These are phyloP conservation scores for Oryza officinalis DNA, from an alignment of 176 grass and related monocot species.

Conservation along the genomic window DNA sequence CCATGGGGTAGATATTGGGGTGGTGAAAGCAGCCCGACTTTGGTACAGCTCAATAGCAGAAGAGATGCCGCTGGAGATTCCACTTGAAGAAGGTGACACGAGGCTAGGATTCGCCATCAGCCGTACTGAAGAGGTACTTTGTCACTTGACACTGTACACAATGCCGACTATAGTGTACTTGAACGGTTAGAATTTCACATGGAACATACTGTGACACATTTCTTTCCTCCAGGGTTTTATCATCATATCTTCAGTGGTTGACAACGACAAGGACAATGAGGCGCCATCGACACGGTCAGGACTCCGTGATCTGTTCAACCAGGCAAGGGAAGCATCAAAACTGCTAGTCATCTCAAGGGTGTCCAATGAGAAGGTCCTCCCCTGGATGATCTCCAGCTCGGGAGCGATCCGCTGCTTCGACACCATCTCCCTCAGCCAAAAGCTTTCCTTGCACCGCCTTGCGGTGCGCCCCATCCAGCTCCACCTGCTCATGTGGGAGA, in stretches of 20 bases:
- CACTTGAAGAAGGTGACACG: conserved; percentile 65
- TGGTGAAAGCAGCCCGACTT: conserved; percentile 73
- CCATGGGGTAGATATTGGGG: conserved; percentile 79
- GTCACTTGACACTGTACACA: background rate
- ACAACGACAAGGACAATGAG: conserved; percentile 44
- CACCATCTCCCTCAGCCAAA: conserved; percentile 90
- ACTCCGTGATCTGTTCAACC: conserved; percentile 61
- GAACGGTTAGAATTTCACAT: background rate
- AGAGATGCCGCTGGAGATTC: conserved; percentile 65
- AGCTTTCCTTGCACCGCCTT: conserved; percentile 70
- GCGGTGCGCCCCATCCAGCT: conserved; percentile 64
- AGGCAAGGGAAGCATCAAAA: conserved; percentile 51
- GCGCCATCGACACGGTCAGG: conserved; percentile 67
- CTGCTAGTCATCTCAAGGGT: conserved; percentile 80
- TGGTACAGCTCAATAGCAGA: conserved; percentile 67
- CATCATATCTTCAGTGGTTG: conserved; percentile 72
- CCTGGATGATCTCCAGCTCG: conserved; percentile 70
- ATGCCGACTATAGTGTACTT: background rate
- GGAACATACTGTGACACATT: background rate
- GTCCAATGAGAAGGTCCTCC: conserved; percentile 76
- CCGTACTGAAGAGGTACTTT: conserved; percentile 66
- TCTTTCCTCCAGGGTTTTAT: conserved; percentile 72
- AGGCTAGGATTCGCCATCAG: conserved; percentile 79
- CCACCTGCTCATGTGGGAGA: conserved; percentile 71
- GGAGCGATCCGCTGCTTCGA: conserved; percentile 80